Conservation (phyloP, 2,329 filamentous ascomycete species). For the Epichloe coenophiala region DNA sequence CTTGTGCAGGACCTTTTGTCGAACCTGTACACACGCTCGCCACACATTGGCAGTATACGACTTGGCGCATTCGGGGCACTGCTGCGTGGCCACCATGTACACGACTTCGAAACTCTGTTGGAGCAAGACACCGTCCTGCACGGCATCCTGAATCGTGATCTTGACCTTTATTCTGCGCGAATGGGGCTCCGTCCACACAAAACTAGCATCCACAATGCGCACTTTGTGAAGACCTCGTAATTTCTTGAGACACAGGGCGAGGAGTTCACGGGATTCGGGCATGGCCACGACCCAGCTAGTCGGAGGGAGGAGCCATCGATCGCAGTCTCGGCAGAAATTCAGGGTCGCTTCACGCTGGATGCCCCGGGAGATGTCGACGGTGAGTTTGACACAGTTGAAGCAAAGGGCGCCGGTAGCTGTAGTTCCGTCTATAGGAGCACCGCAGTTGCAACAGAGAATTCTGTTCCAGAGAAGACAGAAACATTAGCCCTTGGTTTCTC, state of each 20-base stretch:
- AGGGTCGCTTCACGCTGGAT: conserved; percentile 84
- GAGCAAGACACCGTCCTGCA: conserved; percentile 51
- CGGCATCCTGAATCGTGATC: conserved; percentile 72
- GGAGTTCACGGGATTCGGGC: conserved; percentile 80
- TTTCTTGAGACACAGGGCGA: conserved; percentile 84
- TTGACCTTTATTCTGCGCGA: conserved; percentile 87
- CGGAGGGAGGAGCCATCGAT: conserved; percentile 83
- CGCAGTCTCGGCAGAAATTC: conserved; percentile 88
- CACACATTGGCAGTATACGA: conserved; percentile 95
- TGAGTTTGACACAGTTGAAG: conserved; percentile 90
- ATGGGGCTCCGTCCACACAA: conserved; percentile 98
- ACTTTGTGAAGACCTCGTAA: conserved; percentile 77
- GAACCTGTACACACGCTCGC: conserved; percentile 84
- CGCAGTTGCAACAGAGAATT: conserved; percentile 96
- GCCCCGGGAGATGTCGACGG: conserved; percentile 81
- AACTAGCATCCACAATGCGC: conserved; percentile 87
- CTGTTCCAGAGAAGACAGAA: conserved; percentile 9
- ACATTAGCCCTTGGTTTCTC: background rate
- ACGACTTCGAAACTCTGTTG: conserved; percentile 95
- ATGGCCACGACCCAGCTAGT: conserved; percentile 72
- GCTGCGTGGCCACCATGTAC: conserved; percentile 80
- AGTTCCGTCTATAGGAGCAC: conserved; percentile 87
- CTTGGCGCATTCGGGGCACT: conserved; percentile 91
- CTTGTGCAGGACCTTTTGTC: conserved; percentile 96
- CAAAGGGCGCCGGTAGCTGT: conserved; percentile 76